phyloP scores from a whole-genome alignment of 176 grass and related monocot genomes.

The Carex pumila region DNA sequence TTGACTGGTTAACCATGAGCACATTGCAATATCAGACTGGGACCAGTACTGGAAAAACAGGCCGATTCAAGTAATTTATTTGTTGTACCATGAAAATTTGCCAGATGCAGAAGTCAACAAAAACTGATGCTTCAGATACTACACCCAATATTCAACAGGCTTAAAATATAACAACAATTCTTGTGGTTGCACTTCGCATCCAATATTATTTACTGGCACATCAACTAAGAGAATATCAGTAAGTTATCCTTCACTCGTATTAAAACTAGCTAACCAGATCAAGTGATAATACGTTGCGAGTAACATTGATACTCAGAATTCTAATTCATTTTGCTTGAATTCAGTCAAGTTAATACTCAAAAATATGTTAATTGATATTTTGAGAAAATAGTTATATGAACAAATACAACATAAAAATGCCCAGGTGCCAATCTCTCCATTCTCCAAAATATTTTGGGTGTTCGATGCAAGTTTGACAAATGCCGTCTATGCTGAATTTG shows the following conservation, averaged over 20 bases:
- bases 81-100: neutral
- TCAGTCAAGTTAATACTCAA: neutral
- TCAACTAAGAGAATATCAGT: conserved; percentile 1
- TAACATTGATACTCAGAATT: neutral
- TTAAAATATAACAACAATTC: neutral
- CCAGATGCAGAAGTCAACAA: neutral
- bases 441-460: neutral
- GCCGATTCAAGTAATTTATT: neutral
- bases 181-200: neutral
- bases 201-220: neutral
- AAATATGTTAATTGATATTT: neutral
- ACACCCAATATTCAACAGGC: neutral
- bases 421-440: neutral
- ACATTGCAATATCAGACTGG: neutral
- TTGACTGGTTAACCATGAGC: neutral
- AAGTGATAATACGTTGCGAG: neutral
- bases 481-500: neutral
- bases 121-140: neutral
- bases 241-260: neutral
- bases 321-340: neutral
- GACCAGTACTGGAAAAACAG: neutral
- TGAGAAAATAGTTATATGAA: neutral
- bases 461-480: neutral
- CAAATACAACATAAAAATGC: neutral
- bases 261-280: neutral